Base-by-base conservation (phyloP, 345 rosid genomes). In the Tarenaya hassleriana region DNA sequence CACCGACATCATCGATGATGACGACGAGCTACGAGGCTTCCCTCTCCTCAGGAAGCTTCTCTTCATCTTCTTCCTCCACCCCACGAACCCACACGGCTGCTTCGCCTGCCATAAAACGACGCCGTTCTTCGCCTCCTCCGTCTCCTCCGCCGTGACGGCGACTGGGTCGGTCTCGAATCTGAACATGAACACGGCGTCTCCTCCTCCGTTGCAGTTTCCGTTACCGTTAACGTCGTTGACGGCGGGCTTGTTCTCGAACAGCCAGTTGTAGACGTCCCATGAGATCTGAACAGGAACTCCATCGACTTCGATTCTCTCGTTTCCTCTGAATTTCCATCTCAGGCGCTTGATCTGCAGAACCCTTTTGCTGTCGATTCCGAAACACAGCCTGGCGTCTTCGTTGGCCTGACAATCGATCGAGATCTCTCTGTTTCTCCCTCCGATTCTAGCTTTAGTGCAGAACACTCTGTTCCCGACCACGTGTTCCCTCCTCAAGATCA, bases 241-340 rank as follows among this genome's bases (percentile, higher is more conserved):
- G 17, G 54, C 50, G 4, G 3, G 18, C 0, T 56, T 61, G n/a
- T 68, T 80, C 20, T 85, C 77, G 41, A 85, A 85, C 39, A 92
- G 41, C 98, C 98, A 92, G 41, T 83, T 88, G 55, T 92, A 81
- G 2, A 92, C 89, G 39, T 92, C 98, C 98, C 98, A 92, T 0
- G 95, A 92, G 69, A 92, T 69, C 47, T 85, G 92, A 5, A 88
- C 58, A 7, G 69, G 24, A 9, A 78, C 85, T 1, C 95, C 97
- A 13, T 85, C 95, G 1, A 88, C 73, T 40, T 78, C 94, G 10
- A 83, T 72, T 60, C 68, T 76, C 73, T 88, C 98, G 29, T 75
- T 92, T 11, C 98, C 98, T 32, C 98, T 62, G 18, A 92, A 92
- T 67, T 92, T 92, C 98, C 98, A 92, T 69, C 79, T 80, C 31